Percentiles rank a stretch among this genome's conserved stretches.
phyloP scores from a whole-genome alignment of 2,329 filamentous ascomycete genomes.

The Colletotrichum tofieldiae region DNA sequence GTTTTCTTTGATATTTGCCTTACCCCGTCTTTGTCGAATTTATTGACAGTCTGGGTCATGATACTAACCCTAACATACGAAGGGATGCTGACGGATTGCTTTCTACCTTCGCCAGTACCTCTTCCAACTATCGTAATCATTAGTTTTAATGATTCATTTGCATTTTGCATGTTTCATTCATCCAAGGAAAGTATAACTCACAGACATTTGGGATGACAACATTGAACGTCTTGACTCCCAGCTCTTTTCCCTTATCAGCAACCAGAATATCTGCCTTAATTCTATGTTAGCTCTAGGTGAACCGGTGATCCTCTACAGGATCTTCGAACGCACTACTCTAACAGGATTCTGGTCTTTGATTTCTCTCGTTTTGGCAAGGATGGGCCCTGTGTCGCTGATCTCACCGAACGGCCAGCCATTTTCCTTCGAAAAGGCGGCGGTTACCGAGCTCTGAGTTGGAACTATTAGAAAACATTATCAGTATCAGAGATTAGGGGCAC shows the following conservation, averaged over 20 bases:
- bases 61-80: not conserved
- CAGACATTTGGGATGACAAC: not conserved
- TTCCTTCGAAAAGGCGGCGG: conserved; percentile 48
- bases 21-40: not conserved
- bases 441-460: conserved; percentile 48
- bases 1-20: not conserved
- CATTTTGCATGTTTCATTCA: not conserved
- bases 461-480: not conserved
- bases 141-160: not conserved
- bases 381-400: conserved; percentile 50
- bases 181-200: conserved; percentile 10
- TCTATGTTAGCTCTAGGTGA: not conserved
- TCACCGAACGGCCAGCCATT: conserved; percentile 52
- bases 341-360: not conserved
- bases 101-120: not conserved
- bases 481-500: not conserved
- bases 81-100: not conserved
- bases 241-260: conserved; percentile 48
- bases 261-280: not conserved
- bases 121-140: not conserved
- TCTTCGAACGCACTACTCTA: not conserved
- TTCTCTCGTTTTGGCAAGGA: conserved; percentile 45
- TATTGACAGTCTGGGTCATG: not conserved
- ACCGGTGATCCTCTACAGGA: not conserved
- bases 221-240: conserved; percentile 36